Evolutionary conservation across 176 grass and related monocot genomes (phyloP), one percentile per base, ranked within the genome.

Genomic region (Hordeum marinum): DNA sequence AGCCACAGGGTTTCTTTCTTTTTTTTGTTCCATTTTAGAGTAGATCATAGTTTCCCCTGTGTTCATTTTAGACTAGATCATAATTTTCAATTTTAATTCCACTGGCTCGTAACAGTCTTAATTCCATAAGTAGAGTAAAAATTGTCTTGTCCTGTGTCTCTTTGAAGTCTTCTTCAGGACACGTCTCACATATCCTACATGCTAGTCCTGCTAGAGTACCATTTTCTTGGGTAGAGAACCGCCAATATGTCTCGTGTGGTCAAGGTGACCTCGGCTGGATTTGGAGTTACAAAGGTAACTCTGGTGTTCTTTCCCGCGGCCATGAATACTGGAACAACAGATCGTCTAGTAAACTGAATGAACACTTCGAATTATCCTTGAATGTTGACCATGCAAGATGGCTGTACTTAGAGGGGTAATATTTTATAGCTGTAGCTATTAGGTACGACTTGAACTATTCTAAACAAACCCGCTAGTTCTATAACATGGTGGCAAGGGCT

Each of bases 331-430:
- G 72, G 72, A 90, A 68, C 13, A 32, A 48, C 42, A 68, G 43
- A 84, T 75, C 50, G 27, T 41, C 42, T 55, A 87, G 85, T 87
- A 85, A 84, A 90, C 75, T 61, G 48, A 60, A 84, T 79, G 4
- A 13, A 63, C 29, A 74, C 42, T 84, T 84, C 68, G 35, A 50
- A 0, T 63, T 63, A 25, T 39, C 39, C 71, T 75, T 76, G 62
- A 82, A 40, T 55, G 46, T 68, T 66, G 84, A 79, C 59, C 48
- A 52, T 52, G 48, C n/a, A 17, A 72, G 71, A 63, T 41, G 55
- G 3, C 37, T 64, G 32, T 72, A 86, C 36, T 11, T 41, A 1
- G 31, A 43, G 14, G 61, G 13, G 43, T 65, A 12, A 60, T 50
- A 70, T 36, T 80, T 46, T 17, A 9, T 2, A 8, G 9, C 59